phyloP scores from a whole-genome alignment of 164 flowering plant genomes.

The Piper betle region DNA sequence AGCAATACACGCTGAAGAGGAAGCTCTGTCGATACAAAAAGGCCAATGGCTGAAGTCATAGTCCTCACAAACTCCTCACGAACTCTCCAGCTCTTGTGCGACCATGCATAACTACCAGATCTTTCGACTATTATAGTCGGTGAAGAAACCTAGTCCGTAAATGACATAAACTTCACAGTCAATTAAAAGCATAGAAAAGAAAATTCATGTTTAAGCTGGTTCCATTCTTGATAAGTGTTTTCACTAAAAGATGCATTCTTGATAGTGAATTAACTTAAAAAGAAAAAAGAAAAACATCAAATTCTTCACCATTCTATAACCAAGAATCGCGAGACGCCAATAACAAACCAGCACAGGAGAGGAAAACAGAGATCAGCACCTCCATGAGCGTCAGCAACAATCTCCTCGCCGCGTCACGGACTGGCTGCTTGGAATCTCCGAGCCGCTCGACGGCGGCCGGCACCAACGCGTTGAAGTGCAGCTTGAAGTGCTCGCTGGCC shows the following conservation, averaged over 20 bases:
- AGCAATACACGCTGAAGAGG: constrained; percentile 94
- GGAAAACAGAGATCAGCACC: constrained; percentile 21
- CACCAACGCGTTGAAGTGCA: constrained; percentile 86
- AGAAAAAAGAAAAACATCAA: neutral
- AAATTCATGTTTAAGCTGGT: neutral
- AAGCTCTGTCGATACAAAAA: constrained; percentile 89
- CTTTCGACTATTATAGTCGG: constrained; percentile 95
- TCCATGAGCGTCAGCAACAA: constrained; percentile 93
- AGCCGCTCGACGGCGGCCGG: constrained; percentile 88
- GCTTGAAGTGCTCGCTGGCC: constrained; percentile 80
- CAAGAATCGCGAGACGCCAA: too few relatives aligned
- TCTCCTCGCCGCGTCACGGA: constrained; percentile 82
- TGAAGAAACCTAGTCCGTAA: constrained; percentile 65
- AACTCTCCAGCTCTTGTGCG: constrained; percentile 89
- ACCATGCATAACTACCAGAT: constrained; percentile 95
- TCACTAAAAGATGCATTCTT: too few relatives aligned
- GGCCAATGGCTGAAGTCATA: constrained; percentile 75
- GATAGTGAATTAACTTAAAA: neutral
- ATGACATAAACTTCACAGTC: too few relatives aligned
- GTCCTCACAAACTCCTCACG: constrained; percentile 93
- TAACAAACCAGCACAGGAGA: too few relatives aligned
- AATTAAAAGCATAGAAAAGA: neutral
- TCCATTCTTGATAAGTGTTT: too few relatives aligned
- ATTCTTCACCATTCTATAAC: neutral
- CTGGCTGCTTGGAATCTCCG: constrained; percentile 93